These are phyloP conservation scores for Nidularia sp. DNA, from an alignment of 768 basidiomycete species.

Conservation along the genomic window DNA sequence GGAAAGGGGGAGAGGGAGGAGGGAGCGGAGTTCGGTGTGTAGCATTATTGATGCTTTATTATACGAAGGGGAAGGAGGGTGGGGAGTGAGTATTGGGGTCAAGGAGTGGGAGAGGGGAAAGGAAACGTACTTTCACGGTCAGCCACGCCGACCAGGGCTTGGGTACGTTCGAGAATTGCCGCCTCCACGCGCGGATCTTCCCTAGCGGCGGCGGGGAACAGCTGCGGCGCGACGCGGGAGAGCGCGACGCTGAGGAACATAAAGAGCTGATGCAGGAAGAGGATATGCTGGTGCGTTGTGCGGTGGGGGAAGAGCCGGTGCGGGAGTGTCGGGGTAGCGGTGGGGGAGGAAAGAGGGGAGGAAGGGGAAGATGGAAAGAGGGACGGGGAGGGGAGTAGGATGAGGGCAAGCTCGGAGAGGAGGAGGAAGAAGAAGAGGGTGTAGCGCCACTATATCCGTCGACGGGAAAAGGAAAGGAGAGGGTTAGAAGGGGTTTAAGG, in stretches of 20 bases:
- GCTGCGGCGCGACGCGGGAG: conserved; percentile 62
- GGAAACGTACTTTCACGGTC: conserved; percentile 50
- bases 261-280: conserved; percentile 75
- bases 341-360: conserved; percentile 3
- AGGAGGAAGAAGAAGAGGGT: conserved; percentile 61
- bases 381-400: conserved; percentile 55
- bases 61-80: not conserved
- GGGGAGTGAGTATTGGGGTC: not conserved
- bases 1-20: conserved; percentile 30
- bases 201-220: conserved; percentile 38
- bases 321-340: conserved; percentile 8
- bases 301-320: conserved; percentile 55
- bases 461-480: not conserved
- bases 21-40: conserved; percentile 49
- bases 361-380: conserved; percentile 36
- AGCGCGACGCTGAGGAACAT: conserved; percentile 72
- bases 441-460: conserved; percentile 66
- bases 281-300: conserved; percentile 72
- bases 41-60: conserved; percentile 45
- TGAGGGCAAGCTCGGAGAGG: conserved; percentile 59
- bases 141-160: conserved; percentile 33
- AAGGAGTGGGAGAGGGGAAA: conserved; percentile 1
- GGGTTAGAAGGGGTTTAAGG: conserved; percentile 4
- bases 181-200: conserved; percentile 28
- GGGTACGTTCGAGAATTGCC: conserved; percentile 40